phyloP scores from a whole-genome alignment of 768 basidiomycete species.

The Imleria badia region DNA sequence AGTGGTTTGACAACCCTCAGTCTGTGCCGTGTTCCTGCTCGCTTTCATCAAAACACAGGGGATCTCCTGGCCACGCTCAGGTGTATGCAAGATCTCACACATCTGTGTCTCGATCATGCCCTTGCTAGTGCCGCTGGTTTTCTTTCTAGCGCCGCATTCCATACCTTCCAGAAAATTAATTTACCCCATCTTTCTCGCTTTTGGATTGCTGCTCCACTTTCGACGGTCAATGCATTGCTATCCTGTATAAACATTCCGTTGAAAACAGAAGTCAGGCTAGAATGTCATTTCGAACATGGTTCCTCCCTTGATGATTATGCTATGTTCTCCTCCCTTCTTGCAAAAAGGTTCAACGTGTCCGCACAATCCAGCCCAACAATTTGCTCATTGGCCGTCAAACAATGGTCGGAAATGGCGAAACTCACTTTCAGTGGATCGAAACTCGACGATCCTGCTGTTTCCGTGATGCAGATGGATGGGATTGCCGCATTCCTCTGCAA shows the following conservation, averaged over 20 bases:
- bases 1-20: conserved; percentile 35
- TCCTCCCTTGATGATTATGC: not conserved
- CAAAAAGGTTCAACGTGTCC: not conserved
- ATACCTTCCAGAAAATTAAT: not conserved
- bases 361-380: not conserved
- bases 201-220: conserved; percentile 4
- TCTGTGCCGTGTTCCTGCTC: conserved; percentile 23
- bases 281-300: not conserved
- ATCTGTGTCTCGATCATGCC: conserved; percentile 32
- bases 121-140: conserved; percentile 17
- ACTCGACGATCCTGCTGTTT: too few relatives aligned
- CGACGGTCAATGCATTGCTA: conserved; percentile 3
- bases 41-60: conserved; percentile 23
- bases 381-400: not conserved
- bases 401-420: too few relatives aligned
- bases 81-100: conserved; percentile 34
- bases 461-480: not conserved
- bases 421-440: too few relatives aligned
- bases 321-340: not conserved
- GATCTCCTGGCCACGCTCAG: conserved; percentile 35
- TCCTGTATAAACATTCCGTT: conserved; percentile 6
- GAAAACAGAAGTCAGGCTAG: not conserved
- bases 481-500: not conserved
- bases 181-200: conserved; percentile 11
- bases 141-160: not conserved